These are phyloP conservation scores for Rhodocollybia butyracea DNA, from an alignment of 768 basidiomycete genomes.

Conservation along the genomic window DNA sequence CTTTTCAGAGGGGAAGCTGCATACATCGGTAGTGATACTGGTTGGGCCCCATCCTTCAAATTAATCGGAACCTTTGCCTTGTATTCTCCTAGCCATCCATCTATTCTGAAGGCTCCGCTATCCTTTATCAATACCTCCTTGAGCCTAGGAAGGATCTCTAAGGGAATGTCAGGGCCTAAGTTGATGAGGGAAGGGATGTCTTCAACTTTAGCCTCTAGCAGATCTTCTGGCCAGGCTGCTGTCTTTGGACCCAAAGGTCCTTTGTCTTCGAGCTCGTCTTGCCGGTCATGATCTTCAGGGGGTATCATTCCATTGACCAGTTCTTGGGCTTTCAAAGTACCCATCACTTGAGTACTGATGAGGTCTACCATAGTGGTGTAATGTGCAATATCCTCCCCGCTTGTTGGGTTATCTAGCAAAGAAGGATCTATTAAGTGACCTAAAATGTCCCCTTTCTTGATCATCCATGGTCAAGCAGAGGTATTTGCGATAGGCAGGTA, in stretches of 20 bases:
- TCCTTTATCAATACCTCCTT: constrained; percentile 18
- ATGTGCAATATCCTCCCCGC: background rate
- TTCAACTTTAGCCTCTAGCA: background rate
- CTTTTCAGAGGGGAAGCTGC: too few species aligned
- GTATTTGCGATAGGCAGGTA: constrained; percentile 16
- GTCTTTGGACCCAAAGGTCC: constrained; percentile 19
- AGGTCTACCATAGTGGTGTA: constrained; percentile 1
- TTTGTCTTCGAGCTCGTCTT: constrained; percentile 9
- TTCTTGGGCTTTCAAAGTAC: background rate
- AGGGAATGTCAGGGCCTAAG: constrained; percentile 16
- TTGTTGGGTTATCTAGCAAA: constrained; percentile 5
- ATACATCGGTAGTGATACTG: too few species aligned
- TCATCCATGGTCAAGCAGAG: constrained; percentile 4
- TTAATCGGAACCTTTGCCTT: too few species aligned
- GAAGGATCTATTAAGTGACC: constrained; percentile 10
- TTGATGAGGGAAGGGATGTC: constrained; percentile 12
- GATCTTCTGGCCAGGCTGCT: constrained; percentile 18
- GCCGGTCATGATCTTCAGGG: background rate
- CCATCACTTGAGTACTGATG: constrained; percentile 2
- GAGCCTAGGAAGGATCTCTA: background rate
- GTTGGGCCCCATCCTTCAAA: too few species aligned
- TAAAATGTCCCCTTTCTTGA: constrained; percentile 12
- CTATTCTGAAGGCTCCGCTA: constrained; percentile 17
- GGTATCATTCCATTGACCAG: background rate
- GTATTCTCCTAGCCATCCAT: too few species aligned